Evolutionary conservation across 768 basidiomycete species (phyloP).

Genomic region (Rhizopogon vulgaris): DNA sequence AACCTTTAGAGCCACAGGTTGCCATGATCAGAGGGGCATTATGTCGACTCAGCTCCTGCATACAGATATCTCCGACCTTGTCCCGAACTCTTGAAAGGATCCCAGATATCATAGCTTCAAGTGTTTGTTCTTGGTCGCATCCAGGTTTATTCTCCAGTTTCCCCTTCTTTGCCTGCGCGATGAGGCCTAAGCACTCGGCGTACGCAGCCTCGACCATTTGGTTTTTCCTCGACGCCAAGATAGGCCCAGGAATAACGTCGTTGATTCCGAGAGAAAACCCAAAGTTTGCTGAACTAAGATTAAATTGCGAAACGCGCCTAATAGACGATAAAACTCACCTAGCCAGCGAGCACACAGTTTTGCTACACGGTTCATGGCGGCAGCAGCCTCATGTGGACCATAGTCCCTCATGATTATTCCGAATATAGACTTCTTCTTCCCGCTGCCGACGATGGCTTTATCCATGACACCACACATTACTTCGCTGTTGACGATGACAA

Average conservation of each 20-base stretch:
- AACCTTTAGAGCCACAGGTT: conserved; percentile 97
- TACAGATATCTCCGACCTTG: conserved; percentile 94
- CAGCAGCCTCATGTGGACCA: conserved; percentile 88
- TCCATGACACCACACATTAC: conserved; percentile 99
- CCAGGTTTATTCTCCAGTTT: conserved; percentile 96
- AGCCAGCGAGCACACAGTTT: conserved; percentile 94
- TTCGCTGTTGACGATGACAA: conserved; percentile 95
- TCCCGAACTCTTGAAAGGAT: conserved; percentile 94
- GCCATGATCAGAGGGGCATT: conserved; percentile 99
- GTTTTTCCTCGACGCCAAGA: conserved; percentile 78
- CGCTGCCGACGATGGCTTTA: conserved; percentile 94
- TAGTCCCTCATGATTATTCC: conserved; percentile 97
- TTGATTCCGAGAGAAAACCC: conserved; percentile 98
- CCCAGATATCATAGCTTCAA: conserved; percentile 93
- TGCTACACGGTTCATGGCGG: conserved; percentile 93
- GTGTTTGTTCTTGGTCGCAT: conserved; percentile 92
- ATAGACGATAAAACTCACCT: conserved; percentile 42
- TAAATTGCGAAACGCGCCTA: conserved; percentile 5
- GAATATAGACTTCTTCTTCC: conserved; percentile 99
- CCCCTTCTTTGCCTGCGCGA: conserved; percentile 85
- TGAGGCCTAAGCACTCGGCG: conserved; percentile 77
- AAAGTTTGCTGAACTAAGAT: conserved; percentile 70
- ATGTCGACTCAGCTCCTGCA: conserved; percentile 95
- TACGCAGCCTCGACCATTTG: conserved; percentile 84
- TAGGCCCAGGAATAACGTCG: conserved; percentile 93